Evolutionary conservation across 345 rosid genomes (phyloP).

Genomic region (Sisymbrium irio): DNA sequence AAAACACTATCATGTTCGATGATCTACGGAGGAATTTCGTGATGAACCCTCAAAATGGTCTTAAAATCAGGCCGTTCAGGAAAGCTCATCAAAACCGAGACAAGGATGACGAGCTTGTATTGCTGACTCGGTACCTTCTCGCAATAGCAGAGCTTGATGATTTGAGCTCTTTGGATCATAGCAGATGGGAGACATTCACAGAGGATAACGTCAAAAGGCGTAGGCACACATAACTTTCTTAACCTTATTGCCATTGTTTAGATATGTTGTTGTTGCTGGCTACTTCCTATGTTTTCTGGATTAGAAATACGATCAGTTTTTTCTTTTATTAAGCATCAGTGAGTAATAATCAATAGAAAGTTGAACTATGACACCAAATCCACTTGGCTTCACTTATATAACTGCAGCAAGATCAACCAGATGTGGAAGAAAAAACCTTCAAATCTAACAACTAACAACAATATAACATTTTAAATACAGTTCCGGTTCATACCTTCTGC

Average conservation of each 20-base stretch:
- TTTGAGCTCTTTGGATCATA: constrained; percentile 69
- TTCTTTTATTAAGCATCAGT: not conserved
- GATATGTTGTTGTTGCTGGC: not conserved
- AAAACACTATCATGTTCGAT: constrained; percentile 97
- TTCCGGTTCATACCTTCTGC: no score
- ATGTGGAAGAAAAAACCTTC: no score
- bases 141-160: constrained; percentile 84
- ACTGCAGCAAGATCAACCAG: not conserved
- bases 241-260: constrained; percentile 2
- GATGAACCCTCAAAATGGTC: constrained; percentile 94
- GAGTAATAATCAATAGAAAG: not conserved
- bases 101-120: constrained; percentile 79
- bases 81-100: constrained; percentile 88
- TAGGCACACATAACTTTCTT: constrained; percentile 41
- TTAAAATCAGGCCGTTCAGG: constrained; percentile 74
- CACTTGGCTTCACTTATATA: not conserved
- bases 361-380: not conserved
- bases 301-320: not conserved
- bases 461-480: no score
- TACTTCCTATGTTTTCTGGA: constrained; percentile 13
- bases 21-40: constrained; percentile 84
- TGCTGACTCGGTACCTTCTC: constrained; percentile 81
- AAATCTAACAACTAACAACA: no score
- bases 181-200: constrained; percentile 62
- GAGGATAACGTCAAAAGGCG: constrained; percentile 70